Conservation (phyloP, 495 filamentous ascomycete species). For the Cenococcum geophilum region DNA sequence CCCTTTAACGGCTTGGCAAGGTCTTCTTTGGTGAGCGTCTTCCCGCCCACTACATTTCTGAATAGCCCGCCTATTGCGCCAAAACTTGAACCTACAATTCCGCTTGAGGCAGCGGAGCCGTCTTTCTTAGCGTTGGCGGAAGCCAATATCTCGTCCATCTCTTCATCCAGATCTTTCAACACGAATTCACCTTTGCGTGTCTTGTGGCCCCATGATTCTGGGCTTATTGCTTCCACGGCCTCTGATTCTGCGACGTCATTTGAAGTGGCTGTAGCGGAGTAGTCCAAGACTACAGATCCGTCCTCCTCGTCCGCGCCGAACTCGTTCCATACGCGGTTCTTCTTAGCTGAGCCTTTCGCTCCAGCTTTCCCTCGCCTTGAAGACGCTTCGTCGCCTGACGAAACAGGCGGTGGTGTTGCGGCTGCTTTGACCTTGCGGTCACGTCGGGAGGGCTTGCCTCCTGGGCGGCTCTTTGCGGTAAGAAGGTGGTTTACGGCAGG, state of each 20-base stretch:
- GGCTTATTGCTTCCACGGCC: conserved; percentile 62
- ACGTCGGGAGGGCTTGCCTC: conserved; percentile 68
- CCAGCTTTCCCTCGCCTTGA: conserved; percentile 49
- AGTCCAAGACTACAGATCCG: conserved; percentile 68
- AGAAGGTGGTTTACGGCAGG: conserved; percentile 62
- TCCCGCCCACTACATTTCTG: conserved; percentile 89
- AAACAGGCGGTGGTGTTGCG: conserved; percentile 57
- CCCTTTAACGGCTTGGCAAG: conserved; percentile 85
- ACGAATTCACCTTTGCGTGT: conserved; percentile 89
- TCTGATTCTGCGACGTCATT: conserved; percentile 48
- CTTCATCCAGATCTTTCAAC: conserved; percentile 84
- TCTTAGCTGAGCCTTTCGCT: conserved; percentile 49
- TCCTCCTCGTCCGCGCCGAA: conserved; percentile 88
- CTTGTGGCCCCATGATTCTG: conserved; percentile 72
- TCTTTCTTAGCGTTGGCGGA: conserved; percentile 61
- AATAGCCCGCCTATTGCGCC: conserved; percentile 80
- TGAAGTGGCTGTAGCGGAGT: conserved; percentile 61
- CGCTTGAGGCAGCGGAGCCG: conserved; percentile 45
- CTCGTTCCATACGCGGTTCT: conserved; percentile 82
- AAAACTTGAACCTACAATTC: conserved; percentile 69
- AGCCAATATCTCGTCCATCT: conserved; percentile 82
- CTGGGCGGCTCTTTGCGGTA: conserved; percentile 63
- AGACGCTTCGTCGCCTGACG: conserved; percentile 74
- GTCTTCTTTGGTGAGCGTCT: conserved; percentile 78
- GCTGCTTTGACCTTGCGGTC: conserved; percentile 76